Conservation (phyloP, 257 asterid species). For the Cinchona pubescens region DNA sequence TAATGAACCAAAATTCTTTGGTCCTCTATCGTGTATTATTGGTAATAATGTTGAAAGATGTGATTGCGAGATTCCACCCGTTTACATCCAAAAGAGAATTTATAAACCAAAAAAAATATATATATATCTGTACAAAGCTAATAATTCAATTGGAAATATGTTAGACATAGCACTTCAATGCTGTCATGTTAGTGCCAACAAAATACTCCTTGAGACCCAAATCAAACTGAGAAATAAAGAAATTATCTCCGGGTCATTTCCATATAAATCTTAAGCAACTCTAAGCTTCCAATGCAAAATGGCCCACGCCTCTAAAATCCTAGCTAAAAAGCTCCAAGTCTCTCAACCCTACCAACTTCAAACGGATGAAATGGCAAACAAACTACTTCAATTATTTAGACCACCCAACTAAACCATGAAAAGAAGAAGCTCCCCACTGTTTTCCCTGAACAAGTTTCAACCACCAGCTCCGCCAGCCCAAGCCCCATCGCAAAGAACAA, state of each 20-base stretch:
- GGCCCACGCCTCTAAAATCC: conserved; percentile 21
- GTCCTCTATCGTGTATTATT: conserved; percentile 2
- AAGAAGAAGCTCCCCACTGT: conserved; percentile 39
- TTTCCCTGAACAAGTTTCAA: conserved; percentile 20
- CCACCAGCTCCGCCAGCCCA: conserved; percentile 33
- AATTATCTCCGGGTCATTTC: background rate
- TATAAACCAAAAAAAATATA: background rate
- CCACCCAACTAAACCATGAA: conserved; percentile 28
- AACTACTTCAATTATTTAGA: conserved; percentile 44
- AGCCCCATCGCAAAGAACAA: conserved; percentile 28
- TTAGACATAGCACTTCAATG: conserved; percentile 13
- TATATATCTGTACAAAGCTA: conserved; percentile 18
- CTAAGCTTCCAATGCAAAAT: conserved; percentile 1
- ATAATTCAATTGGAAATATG: conserved; percentile 4
- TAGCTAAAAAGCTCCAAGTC: conserved; percentile 6
- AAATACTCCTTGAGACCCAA: background rate
- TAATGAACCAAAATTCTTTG: conserved; percentile 8
- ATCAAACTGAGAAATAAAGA: background rate
- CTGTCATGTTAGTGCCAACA: conserved; percentile 14
- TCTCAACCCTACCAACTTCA: conserved; percentile 17
- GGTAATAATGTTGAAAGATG: background rate
- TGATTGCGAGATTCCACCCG: conserved; percentile 6
- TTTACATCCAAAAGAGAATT: conserved; percentile 6
- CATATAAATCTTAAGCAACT: background rate
- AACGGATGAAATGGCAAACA: conserved; percentile 50